These are phyloP conservation scores for Nicotiana attenuata DNA, from an alignment of 257 asterid genomes.

Conservation along the genomic window DNA sequence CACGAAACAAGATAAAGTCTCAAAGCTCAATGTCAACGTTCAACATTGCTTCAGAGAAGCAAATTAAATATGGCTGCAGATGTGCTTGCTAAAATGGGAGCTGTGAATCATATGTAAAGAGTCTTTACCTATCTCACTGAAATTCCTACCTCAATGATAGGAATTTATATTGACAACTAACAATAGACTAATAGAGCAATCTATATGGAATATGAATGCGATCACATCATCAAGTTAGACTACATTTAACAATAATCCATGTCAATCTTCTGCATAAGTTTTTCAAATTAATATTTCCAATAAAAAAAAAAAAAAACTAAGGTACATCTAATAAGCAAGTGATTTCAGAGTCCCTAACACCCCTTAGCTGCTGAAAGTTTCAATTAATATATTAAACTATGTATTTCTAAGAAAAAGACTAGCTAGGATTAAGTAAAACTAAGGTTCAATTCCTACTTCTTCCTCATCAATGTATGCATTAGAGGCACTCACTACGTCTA, in stretches of 20 bases:
- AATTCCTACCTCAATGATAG: no score
- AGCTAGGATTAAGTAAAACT: not conserved
- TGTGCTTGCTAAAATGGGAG: no score
- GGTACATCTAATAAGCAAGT: not conserved
- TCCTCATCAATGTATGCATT: not conserved
- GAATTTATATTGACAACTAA: not conserved
- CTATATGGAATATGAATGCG: not conserved
- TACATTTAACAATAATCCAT: not conserved
- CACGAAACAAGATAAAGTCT: no score
- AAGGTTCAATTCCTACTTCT: not conserved
- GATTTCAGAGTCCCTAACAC: not conserved
- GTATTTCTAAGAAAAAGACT: not conserved
- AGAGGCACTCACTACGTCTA: not conserved
- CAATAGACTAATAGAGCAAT: not conserved
- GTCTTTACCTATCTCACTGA: no score
- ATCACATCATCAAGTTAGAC: not conserved
- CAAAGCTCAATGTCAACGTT: no score
- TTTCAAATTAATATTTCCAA: not conserved
- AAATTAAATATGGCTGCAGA: no score
- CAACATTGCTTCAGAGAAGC: no score
- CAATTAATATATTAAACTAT: not conserved
- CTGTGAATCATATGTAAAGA: no score
- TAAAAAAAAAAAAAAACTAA: not conserved
- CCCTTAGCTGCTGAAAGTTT: not conserved
- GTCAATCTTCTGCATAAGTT: not conserved